Evolutionary conservation across 75 land plant species (phyloP), one percentile per base, ranked within the genome.

Genomic region (Sequoia sempervirens): DNA sequence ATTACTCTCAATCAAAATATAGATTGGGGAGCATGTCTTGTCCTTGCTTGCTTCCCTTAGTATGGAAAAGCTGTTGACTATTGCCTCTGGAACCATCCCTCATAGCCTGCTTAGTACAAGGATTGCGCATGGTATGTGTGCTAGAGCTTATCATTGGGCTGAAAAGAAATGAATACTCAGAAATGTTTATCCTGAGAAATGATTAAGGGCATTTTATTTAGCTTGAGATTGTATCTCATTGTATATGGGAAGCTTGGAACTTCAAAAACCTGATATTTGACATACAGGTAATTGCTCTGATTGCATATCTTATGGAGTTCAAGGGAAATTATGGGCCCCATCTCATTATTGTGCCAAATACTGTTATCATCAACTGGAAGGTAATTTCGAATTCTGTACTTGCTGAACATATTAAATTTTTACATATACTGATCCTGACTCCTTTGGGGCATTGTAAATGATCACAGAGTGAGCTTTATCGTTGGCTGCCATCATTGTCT

Each of bases 261-360:
- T 14, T 28, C 14, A 12, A 18, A 13, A 14, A 28, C 37, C 13
- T 36, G 82, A 41, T 20, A 36, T 40, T 41, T 82, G n/a, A 12
- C 3, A 23, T 58, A 69, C 88, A 98, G 99, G 99, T 98, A 8
- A 98, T 98, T 98, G 96, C 99, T 47, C 89, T 98, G 85, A 96
- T 98, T 87, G 99, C 99, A 58, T 95, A 94, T 81, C 91, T 98
- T 84, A 96, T 98, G 99, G 99, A 98, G 89, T 98, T 92, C 86
- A 98, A 98, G 85, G 98, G 98, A 50, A 98, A 98, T 81, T 98
- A 98, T 89, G 99, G 99, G 1, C 99, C 99, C 43, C 99, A 98
- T 87, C 97, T 98, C 79, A 98, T 98, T 58, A 98, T 98, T 79
- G 99, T 98, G 81, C 99, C 99, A 15, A 98, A 98, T 92, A 98